Conservation (phyloP, 169 alveolate species). For the Cyclospora cayetanensis region DNA sequence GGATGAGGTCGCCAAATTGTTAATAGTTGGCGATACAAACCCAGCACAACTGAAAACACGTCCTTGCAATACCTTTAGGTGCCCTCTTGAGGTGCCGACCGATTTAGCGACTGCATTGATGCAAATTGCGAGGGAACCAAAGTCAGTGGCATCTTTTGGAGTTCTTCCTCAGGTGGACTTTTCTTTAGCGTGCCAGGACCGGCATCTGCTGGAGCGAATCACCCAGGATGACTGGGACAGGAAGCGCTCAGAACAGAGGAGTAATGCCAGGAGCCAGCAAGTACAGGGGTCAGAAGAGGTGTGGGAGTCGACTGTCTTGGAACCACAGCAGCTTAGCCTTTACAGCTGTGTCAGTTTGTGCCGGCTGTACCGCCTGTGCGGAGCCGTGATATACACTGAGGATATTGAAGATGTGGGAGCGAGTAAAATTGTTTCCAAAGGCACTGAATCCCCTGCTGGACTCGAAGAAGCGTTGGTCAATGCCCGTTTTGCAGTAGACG, state of each 20-base stretch:
- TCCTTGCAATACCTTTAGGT: slow-evolving; percentile 36
- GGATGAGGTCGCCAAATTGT: background rate
- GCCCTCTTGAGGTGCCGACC: slow-evolving; percentile 64
- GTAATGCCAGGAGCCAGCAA: background rate
- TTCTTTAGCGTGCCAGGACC: slow-evolving; percentile 34
- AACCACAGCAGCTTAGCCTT: background rate
- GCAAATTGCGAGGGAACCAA: slow-evolving; percentile 56
- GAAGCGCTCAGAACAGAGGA: slow-evolving; percentile 26
- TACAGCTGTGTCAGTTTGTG: slow-evolving; percentile 50
- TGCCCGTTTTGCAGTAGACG: background rate
- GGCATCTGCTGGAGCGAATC: slow-evolving; percentile 36
- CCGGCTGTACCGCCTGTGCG: slow-evolving; percentile 25
- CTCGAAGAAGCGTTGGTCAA: background rate
- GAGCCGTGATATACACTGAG: slow-evolving; percentile 17
- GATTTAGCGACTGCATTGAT: slow-evolving; percentile 23
- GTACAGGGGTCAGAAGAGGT: background rate
- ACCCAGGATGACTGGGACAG: slow-evolving; percentile 19
- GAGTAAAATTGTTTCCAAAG: background rate
- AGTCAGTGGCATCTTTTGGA: slow-evolving; percentile 16
- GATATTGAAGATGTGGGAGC: background rate
- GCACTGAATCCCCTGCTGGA: background rate
- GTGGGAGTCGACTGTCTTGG: slow-evolving; percentile 49
- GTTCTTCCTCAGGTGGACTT: slow-evolving; percentile 46
- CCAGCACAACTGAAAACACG: slow-evolving; percentile 25
- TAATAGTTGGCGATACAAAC: background rate